Evolutionary conservation across 2,329 filamentous ascomycete genomes (phyloP), one percentile per base, ranked within the genome.

Genomic region (Hymenoscyphus repandus): DNA sequence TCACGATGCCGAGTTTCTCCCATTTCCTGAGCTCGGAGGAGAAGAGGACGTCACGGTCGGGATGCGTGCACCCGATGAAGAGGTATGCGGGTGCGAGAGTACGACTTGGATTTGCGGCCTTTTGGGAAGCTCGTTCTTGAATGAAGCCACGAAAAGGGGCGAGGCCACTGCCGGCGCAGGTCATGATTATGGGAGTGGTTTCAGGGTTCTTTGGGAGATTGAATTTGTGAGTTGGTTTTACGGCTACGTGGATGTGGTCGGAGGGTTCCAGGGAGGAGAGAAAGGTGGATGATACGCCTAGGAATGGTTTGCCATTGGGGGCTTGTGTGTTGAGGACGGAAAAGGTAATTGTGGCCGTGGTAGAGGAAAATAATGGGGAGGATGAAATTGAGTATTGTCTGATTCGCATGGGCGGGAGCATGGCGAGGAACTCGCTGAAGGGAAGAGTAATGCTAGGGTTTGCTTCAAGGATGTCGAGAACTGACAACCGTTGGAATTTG

Each of bases 241-340:
- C 2, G 76, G 73, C 15, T 95, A 74, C 20, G 69, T 74, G 13
- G 95, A 71, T 41, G 3, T n/a, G 18, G 17, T 47, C 37, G 22
- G 18, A 36, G 3, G 32, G 10, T 3, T 20, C 9, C 17, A 43
- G 49, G 12, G 49, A 69, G 1, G 77, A 72, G 9, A 87, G 74
- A 65, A 83, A 86, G 49, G 71, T 78, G 0, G 79, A 80, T 2
- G 82, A 79, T 1, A 85, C 81, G 45, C 83, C 45, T 1, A 5
- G 13, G n/a, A 47, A 37, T 4, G 33, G 13, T 15, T 20, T 11
- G 5, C 34, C 20, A 18, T 11, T 20, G 10, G 11, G 15, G n/a
- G 32, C 45, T 22, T 32, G 18, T 4, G 45, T 15, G 12, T 34
- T 10, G n/a, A 40, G 22, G 7, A 48, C 32, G 31, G 33, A 15